Conservation (phyloP, 306 rosid species). For the Acmispon strigosus region DNA sequence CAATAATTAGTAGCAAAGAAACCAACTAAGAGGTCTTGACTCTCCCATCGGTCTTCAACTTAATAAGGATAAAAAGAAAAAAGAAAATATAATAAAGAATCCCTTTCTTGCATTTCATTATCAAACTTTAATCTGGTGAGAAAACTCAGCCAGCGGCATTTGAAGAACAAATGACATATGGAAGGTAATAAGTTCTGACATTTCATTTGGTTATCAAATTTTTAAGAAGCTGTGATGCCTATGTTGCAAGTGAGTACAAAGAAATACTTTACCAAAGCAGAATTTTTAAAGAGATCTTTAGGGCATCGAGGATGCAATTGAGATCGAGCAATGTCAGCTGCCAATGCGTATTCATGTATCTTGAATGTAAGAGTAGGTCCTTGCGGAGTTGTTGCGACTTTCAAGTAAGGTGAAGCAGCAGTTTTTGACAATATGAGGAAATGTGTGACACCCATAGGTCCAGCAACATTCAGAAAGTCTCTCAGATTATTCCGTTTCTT, state of each 20-base stretch:
- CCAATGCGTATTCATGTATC: slow-evolving; percentile 71
- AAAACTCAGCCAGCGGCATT: not conserved
- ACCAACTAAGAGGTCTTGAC: not conserved
- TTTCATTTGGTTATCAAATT: not conserved
- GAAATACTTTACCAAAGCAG: slow-evolving; percentile 69
- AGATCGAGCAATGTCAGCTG: slow-evolving; percentile 68
- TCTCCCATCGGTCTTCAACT: not conserved
- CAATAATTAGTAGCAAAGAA: not conserved
- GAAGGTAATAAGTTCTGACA: not conserved
- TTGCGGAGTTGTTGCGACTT: slow-evolving; percentile 91
- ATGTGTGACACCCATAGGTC: slow-evolving; percentile 96
- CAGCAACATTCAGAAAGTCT: slow-evolving; percentile 90
- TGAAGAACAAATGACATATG: not conserved
- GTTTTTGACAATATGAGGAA: slow-evolving; percentile 93
- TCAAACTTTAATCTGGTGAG: not conserved
- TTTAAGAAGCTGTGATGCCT: not conserved
- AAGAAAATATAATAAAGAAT: not conserved
- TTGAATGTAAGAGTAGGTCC: slow-evolving; percentile 92
- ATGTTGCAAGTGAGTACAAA: not conserved
- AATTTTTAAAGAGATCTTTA: slow-evolving; percentile 76
- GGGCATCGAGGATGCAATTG: slow-evolving; percentile 88
- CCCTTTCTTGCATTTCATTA: not conserved
- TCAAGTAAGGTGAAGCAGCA: slow-evolving; percentile 57
- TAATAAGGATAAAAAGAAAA: not conserved
- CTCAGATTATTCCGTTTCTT: slow-evolving; percentile 75